These are phyloP conservation scores for Trapa incisa DNA, from an alignment of 345 rosid genomes.

Conservation along the genomic window DNA sequence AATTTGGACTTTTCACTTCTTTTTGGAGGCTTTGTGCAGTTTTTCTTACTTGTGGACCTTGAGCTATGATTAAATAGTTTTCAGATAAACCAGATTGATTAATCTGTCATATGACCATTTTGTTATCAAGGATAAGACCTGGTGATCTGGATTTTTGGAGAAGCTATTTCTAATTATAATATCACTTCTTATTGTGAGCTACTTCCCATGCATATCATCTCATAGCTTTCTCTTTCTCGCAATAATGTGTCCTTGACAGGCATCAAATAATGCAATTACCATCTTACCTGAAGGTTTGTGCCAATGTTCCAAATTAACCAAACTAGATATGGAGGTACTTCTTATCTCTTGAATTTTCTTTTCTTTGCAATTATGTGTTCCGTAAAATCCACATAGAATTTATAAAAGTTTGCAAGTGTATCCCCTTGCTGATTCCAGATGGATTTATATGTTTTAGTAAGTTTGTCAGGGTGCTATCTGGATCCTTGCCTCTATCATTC, in stretches of 20 bases:
- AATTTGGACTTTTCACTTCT: not conserved
- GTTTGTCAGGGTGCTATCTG: not conserved
- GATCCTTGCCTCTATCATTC: not conserved
- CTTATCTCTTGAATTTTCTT: constrained; percentile 1
- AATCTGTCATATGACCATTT: not conserved
- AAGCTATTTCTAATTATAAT: not conserved
- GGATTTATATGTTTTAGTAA: not conserved
- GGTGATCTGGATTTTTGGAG: not conserved
- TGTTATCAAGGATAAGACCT: not conserved
- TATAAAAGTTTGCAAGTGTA: not conserved
- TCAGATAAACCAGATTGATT: not conserved
- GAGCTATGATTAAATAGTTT: not conserved
- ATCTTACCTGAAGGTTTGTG: constrained; percentile 63
- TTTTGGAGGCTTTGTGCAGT: not conserved
- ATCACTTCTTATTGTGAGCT: not conserved
- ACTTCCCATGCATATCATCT: constrained; percentile 1
- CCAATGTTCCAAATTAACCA: constrained; percentile 55
- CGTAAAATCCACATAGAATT: not conserved
- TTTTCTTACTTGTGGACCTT: not conserved
- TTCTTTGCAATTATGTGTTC: constrained; percentile 3
- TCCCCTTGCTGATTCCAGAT: not conserved
- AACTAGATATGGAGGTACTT: constrained; percentile 77
- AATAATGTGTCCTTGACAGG: constrained; percentile 25
- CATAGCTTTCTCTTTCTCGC: not conserved
- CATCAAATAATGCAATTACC: constrained; percentile 55